A percentile compares a stretch with the other conserved stretches of the same genome.
Conservation (phyloP, 768 basidiomycete species). For the Leucocoprinus sp. region DNA sequence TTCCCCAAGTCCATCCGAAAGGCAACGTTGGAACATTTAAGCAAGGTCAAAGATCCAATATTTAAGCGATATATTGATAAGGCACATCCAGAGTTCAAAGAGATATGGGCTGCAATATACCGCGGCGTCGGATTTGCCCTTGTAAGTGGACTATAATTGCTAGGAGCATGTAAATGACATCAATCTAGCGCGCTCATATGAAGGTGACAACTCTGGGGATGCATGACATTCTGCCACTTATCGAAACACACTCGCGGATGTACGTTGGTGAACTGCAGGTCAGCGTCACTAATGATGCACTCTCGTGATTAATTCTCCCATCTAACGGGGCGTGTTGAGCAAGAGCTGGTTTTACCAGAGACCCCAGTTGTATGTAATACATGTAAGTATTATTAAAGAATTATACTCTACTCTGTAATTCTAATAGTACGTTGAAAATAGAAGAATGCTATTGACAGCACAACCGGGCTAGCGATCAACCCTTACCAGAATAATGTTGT, state of each 20-base stretch:
- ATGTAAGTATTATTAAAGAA: not conserved
- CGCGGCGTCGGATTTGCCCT: conserved; percentile 44
- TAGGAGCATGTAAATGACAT: not conserved
- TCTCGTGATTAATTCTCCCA: not conserved
- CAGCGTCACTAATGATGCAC: not conserved
- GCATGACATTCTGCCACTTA: conserved; percentile 28
- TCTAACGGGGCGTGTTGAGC: no score
- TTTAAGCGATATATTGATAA: conserved; percentile 27
- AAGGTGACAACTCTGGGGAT: conserved; percentile 28
- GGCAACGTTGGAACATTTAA: conserved; percentile 31
- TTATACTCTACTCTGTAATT: no score
- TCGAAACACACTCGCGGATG: conserved; percentile 38
- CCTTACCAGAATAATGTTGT: not conserved
- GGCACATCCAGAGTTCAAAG: conserved; percentile 43
- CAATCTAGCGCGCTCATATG: conserved; percentile 33
- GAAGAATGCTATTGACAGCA: not conserved
- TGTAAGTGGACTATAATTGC: conserved; percentile 22
- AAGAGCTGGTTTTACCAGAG: no score
- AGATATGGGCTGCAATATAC: conserved; percentile 37
- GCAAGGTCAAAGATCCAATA: conserved; percentile 29
- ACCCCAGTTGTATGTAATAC: not conserved
- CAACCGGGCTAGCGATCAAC: not conserved
- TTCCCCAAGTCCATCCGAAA: conserved; percentile 36
- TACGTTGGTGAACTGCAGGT: conserved; percentile 21
- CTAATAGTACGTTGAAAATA: not conserved